Base-by-base conservation (phyloP, 345 rosid genomes). In the Populus alba region DNA sequence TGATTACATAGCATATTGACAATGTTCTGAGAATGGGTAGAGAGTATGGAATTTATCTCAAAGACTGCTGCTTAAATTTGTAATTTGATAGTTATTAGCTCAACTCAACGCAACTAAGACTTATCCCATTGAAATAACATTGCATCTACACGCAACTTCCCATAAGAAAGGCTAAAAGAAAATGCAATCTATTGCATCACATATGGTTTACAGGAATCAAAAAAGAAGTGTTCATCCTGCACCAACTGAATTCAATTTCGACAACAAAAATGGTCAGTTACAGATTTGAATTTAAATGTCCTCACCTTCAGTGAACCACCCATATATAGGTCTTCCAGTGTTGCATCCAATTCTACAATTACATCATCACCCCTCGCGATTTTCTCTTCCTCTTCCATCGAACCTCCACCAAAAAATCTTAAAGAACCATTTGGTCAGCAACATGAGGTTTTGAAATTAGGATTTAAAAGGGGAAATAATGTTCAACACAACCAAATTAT, bases 261-360 rank as follows among this genome's bases (percentile, higher is more conserved):
- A 63, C 18, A 76, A 77, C n/a, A 70, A 33, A n/a, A 51, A 68
- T 27, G 11, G 41, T 47, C 29, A 72, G 23, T 43, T 31, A 63
- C 12, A 39, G 10, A 66, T 37, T n/a, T 67, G 59, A 57, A 59
- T 10, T n/a, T 61, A 66, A 57, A 59, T 15, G 10, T 25, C 15
- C 84, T 85, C 83, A 97, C 99, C 92, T 97, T 91, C 73, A 94
- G 79, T 23, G 97, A 88, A 72, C 99, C 98, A 72, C 99, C 99
- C 97, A 94, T 97, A 87, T 94, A 97, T 72, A 97, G 81, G 86
- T 97, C 99, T 86, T 97, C 99, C 17, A 97, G 85, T 29, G 97
- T 84, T 8, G 98, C 99, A 51, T 94, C 97, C 83, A 97, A 85
- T 67, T 94, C 99, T 72, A 97, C 96, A 87, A 92, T 86, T 71